These are phyloP conservation scores for Yarrowia bubula DNA, from an alignment of 805 yeast species.

Conservation along the genomic window DNA sequence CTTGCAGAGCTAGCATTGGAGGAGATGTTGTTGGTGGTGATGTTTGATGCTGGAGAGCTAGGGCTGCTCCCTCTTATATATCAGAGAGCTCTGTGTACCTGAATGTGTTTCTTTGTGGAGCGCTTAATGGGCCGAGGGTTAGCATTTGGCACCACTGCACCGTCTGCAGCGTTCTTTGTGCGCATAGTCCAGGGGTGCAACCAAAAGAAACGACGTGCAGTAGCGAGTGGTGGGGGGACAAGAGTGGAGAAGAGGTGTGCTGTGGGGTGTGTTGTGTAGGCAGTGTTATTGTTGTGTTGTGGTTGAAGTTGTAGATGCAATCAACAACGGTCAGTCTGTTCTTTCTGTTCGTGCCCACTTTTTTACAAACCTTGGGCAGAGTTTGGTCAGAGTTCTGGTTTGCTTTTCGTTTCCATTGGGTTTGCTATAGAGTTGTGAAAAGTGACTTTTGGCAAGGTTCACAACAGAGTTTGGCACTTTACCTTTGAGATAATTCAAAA, in stretches of 20 bases:
- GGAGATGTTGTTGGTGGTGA: neutral
- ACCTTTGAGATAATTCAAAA: no score
- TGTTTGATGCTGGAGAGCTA: no score
- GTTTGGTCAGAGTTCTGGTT: no score
- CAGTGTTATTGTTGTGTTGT: no score
- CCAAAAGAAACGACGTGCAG: neutral
- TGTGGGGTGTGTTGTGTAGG: neutral
- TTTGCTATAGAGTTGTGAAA: neutral
- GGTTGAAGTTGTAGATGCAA: no score
- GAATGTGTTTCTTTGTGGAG: constrained; percentile 5
- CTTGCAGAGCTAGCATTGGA: constrained; percentile 22
- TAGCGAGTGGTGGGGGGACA: neutral
- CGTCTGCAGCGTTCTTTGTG: neutral
- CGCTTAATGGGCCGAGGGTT: neutral
- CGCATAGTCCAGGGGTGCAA: neutral
- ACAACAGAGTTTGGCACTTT: neutral
- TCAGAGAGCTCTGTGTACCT: neutral
- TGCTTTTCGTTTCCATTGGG: neutral
- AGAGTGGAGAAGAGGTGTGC: no score
- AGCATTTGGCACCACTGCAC: neutral
- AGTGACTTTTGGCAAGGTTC: no score
- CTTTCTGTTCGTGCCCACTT: no score
- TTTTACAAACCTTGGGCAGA: neutral
- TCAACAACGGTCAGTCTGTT: no score
- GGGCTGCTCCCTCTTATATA: neutral